Base-by-base conservation (phyloP, 805 yeast species). In the Sugiyamaella smithiae region DNA sequence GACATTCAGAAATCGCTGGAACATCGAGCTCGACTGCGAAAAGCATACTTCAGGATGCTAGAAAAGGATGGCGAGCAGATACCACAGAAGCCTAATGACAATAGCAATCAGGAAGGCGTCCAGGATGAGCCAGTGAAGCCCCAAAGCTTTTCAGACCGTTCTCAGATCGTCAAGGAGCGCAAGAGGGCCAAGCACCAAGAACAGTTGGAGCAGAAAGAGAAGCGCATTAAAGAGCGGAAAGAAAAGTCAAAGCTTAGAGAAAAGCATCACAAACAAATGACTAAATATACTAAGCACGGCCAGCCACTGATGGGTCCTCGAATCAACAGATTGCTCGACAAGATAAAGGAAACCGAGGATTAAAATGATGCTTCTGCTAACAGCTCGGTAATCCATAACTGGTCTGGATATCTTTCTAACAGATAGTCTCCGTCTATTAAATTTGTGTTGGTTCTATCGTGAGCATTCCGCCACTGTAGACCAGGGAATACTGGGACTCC, bases 271-370 rank as follows among this genome's bases (percentile, higher is more conserved):
- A 72, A 76, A 50, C 65, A 59, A 19, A 57, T 82, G 45, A 68
- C 73, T 6, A 72, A 75, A 50, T 81, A 72, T 53, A 90, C 96
- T 1, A 73, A 73, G 58, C 62, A 70, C 2, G 98, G 98, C 0
- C 98, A 90, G 65, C 97, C 97, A 1, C 67, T 79, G 40, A 87
- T 90, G 91, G 96, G 88, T 0, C 95, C 96, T 12, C 78, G 95
- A 66, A 87, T 90, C 50, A 83, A 80, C 48, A 78, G 81, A 57
- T 70, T 90, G 38, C 72, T 90, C 43, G 93, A 85, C 46, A 87
- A 88, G 65, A 86, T 90, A 52, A 81, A 78, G 60, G 54, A 59
- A 36, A n/a, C 16, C 22, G 20, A 14, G 4, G 33, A 12, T n/a
- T 20, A 17, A 24, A 29, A n/a, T 3, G 45, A 42, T 28, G 45